A percentile compares a stretch with the other conserved stretches of the same genome.
Evolutionary conservation across 1,284 basidiomycete species (phyloP).

Genomic region (Puccinia horiana): DNA sequence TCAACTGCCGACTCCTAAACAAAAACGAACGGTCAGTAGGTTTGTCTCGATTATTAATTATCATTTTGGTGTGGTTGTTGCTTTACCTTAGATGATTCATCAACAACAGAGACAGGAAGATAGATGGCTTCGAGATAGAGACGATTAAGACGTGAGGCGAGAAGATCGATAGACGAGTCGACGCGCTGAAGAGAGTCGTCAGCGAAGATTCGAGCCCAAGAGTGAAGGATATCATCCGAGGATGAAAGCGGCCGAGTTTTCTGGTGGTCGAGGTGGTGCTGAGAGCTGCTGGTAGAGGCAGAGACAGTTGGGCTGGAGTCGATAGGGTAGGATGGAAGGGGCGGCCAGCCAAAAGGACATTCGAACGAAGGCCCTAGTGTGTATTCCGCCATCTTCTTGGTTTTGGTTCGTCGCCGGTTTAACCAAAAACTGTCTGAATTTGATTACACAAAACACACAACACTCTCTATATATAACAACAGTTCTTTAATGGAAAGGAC

Average conservation of each 20-base stretch:
- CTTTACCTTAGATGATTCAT: neutral
- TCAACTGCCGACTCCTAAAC: slow-evolving; percentile 19
- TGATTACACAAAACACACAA: too few species aligned
- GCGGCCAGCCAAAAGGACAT: slow-evolving; percentile 46
- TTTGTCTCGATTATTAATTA: neutral
- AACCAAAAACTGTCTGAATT: too few species aligned
- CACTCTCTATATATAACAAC: too few species aligned
- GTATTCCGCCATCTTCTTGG: slow-evolving; percentile 4
- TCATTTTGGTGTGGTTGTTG: neutral
- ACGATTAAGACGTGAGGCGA: neutral
- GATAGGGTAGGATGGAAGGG: slow-evolving; percentile 38
- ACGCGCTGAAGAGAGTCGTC: neutral
- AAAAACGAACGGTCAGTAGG: too few species aligned
- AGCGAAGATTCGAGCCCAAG: neutral
- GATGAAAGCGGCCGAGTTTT: neutral
- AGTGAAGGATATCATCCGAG: neutral
- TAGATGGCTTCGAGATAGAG: slow-evolving; percentile 33
- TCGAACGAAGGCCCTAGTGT: slow-evolving; percentile 29
- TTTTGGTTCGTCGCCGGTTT: too few species aligned
- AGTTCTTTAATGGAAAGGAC: too few species aligned
- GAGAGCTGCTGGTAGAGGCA: neutral
- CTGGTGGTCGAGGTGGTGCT: neutral
- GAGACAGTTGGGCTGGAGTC: slow-evolving; percentile 5
- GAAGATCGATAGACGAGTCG: neutral
- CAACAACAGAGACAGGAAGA: slow-evolving; percentile 4